Conservation (phyloP, 2,329 filamentous ascomycete species). For the Xylariaceae sp. region DNA sequence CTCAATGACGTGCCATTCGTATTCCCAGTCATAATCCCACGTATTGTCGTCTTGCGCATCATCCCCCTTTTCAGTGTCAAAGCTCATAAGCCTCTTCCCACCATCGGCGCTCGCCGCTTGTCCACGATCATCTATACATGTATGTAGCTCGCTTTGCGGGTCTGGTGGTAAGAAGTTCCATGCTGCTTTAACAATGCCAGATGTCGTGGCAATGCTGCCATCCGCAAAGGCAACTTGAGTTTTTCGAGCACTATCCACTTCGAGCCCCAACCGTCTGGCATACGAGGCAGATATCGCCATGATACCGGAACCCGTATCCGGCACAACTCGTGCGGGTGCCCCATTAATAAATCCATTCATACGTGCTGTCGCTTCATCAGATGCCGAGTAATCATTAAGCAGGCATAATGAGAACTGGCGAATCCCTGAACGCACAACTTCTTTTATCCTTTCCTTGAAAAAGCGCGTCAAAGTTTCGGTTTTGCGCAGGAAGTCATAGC, state of each 20-base stretch:
- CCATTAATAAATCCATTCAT: constrained; percentile 16
- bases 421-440: neutral
- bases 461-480: constrained; percentile 12
- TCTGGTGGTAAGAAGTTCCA: constrained; percentile 7
- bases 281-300: constrained; percentile 7
- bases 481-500: constrained; percentile 3
- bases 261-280: neutral
- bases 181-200: neutral
- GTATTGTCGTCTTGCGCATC: neutral
- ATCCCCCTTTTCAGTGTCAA: neutral
- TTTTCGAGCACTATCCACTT: neutral
- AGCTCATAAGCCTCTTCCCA: no score
- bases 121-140: neutral
- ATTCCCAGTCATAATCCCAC: constrained; percentile 11
- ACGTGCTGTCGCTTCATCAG: neutral
- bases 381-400: neutral
- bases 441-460: constrained; percentile 4
- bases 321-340: neutral
- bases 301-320: constrained; percentile 16
- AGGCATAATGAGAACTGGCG: neutral
- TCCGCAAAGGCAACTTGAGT: constrained; percentile 8
- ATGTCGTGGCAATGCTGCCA: constrained; percentile 2
- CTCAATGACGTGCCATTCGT: constrained; percentile 14
- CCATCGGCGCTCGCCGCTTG: neutral
- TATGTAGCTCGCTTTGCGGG: neutral